Evolutionary conservation across 164 flowering plant genomes (phyloP).

Genomic region (Brasenia schreberi): DNA sequence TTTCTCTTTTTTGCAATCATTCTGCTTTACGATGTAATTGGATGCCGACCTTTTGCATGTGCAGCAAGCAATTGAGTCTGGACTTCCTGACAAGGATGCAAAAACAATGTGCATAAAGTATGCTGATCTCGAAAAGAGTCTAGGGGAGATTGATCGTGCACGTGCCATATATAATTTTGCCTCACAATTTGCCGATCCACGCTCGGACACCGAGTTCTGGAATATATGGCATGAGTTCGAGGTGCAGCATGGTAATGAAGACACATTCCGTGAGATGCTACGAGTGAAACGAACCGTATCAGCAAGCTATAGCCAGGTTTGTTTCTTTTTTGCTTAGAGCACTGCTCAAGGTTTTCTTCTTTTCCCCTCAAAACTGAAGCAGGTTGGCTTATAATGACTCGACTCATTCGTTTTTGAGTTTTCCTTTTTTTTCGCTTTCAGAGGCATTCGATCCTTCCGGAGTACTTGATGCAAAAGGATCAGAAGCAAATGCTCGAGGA

Average conservation of each 20-base stretch:
- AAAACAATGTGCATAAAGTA: constrained; percentile 82
- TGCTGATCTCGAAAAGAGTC: constrained; percentile 87
- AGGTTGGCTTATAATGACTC: neutral
- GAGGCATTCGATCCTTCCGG: constrained; percentile 87
- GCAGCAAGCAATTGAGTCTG: constrained; percentile 76
- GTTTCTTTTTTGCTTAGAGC: neutral
- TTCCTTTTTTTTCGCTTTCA: constrained; percentile 16
- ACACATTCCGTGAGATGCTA: constrained; percentile 92
- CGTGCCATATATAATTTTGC: constrained; percentile 60
- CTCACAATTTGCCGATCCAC: constrained; percentile 76
- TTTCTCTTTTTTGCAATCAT: no score
- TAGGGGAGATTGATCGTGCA: constrained; percentile 89
- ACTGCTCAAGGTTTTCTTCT: neutral
- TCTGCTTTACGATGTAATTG: neutral
- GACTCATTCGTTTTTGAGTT: neutral
- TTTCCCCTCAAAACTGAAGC: neutral
- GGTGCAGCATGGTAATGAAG: constrained; percentile 93
- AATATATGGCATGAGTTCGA: constrained; percentile 82
- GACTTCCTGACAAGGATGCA: constrained; percentile 83
- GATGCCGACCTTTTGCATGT: constrained; percentile 1
- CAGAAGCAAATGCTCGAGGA: constrained; percentile 52
- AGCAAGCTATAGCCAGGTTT: constrained; percentile 86
- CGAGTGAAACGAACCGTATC: constrained; percentile 78
- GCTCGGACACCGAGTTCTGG: constrained; percentile 78
- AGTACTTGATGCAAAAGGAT: constrained; percentile 79